Percentiles rank a stretch among this genome's conserved stretches.
Evolutionary conservation across 1,139 yeast species (phyloP).

Genomic region (Hanseniaspora gamundiae): DNA sequence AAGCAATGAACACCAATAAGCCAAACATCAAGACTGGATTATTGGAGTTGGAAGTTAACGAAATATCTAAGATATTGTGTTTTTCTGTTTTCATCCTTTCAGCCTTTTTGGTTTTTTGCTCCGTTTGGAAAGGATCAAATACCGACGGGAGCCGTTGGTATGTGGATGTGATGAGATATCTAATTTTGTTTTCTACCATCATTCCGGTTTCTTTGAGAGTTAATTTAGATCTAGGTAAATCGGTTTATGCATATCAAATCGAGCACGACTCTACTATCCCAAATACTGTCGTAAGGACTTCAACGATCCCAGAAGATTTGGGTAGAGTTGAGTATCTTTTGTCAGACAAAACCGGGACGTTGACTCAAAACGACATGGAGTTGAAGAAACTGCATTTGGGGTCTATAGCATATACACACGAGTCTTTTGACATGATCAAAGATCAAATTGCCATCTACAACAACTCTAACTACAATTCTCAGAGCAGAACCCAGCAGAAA

Average conservation of each 20-base stretch:
- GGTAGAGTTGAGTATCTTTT: slow-evolving; percentile 90
- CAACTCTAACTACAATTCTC: slow-evolving; percentile 11
- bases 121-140: slow-evolving; percentile 38
- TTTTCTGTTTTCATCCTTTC: slow-evolving; percentile 73
- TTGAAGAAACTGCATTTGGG: slow-evolving; percentile 88
- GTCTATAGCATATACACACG: slow-evolving; percentile 82
- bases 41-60: slow-evolving; percentile 82
- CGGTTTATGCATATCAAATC: slow-evolving; percentile 91
- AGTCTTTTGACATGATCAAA: slow-evolving; percentile 78
- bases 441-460: slow-evolving; percentile 24
- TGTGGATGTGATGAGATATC: slow-evolving; percentile 75
- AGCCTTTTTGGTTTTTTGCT: slow-evolving; percentile 61
- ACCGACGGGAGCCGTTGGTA: slow-evolving; percentile 58
- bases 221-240: slow-evolving; percentile 86
- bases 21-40: slow-evolving; percentile 88
- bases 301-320: slow-evolving; percentile 94
- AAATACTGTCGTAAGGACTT: slow-evolving; percentile 86
- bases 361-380: slow-evolving; percentile 98
- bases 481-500: slow-evolving; percentile 28
- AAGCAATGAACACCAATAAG: slow-evolving; percentile 81
- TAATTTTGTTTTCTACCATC: slow-evolving; percentile 85
- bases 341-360: slow-evolving; percentile 93
- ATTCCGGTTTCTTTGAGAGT: slow-evolving; percentile 94
- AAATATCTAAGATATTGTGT: slow-evolving; percentile 78
- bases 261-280: slow-evolving; percentile 75